A percentile compares a stretch with the other conserved stretches of the same genome.
Conservation (phyloP, 768 basidiomycete species). For the Psilocybe tampanensis region DNA sequence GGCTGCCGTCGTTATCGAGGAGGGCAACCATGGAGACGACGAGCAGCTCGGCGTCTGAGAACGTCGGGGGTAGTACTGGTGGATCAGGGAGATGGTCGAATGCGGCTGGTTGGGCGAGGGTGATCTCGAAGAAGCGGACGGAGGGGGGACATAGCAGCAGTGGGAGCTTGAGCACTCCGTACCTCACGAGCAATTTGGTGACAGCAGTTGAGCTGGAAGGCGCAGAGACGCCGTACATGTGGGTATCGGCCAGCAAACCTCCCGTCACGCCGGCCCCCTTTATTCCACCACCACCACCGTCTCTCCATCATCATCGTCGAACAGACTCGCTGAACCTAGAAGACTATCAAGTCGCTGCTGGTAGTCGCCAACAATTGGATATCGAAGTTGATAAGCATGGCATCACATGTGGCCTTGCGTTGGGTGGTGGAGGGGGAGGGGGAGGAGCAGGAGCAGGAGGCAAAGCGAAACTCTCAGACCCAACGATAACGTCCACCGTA, state of each 20-base stretch:
- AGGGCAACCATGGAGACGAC: slow-evolving; percentile 9
- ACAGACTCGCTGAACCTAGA: slow-evolving; percentile 1
- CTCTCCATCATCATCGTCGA: neutral
- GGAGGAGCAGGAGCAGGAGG: neutral
- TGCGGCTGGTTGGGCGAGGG: slow-evolving; percentile 14
- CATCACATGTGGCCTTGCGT: neutral
- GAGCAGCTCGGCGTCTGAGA: slow-evolving; percentile 10
- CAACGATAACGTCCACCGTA: slow-evolving; percentile 10
- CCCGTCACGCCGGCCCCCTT: slow-evolving; percentile 12
- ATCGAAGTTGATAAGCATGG: neutral
- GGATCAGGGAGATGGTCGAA: slow-evolving; percentile 12
- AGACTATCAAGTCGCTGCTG: neutral
- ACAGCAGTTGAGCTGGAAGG: slow-evolving; percentile 8
- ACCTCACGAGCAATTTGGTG: slow-evolving; percentile 9
- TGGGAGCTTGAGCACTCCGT: neutral
- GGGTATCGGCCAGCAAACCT: slow-evolving; percentile 19
- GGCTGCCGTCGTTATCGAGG: slow-evolving; percentile 8
- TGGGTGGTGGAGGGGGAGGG: neutral
- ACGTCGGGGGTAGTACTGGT: neutral
- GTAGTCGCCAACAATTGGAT: neutral
- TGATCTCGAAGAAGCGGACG: slow-evolving; percentile 12
- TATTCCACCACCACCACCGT: slow-evolving; percentile 11
- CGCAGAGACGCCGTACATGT: slow-evolving; percentile 22
- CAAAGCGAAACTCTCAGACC: neutral
- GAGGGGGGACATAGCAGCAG: slow-evolving; percentile 5